Percentiles rank a stretch among this genome's conserved stretches.
phyloP scores from a whole-genome alignment of 176 grass and related monocot species.

The Paspalum notatum region DNA sequence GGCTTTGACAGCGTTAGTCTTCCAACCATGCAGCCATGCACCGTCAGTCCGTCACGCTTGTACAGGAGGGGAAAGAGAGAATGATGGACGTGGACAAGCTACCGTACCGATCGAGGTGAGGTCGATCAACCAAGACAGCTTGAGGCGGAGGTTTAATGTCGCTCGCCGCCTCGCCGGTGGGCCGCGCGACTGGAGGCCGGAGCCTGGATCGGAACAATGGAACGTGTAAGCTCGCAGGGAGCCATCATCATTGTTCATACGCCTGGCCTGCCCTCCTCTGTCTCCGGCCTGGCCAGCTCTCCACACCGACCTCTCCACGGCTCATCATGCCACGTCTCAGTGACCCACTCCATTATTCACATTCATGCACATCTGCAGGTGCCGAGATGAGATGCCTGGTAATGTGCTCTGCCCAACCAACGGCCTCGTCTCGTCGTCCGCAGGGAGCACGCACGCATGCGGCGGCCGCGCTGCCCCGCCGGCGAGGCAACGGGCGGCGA shows the following conservation, averaged over 20 bases:
- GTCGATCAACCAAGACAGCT: not conserved
- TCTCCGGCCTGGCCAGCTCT: not conserved
- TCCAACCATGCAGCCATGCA: not conserved
- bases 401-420: constrained; percentile 28
- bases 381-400: not conserved
- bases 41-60: not conserved
- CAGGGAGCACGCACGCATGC: constrained; percentile 16
- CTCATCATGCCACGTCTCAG: constrained; percentile 15
- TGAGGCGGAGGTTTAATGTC: not conserved
- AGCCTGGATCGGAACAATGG: not conserved
- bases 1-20: not conserved
- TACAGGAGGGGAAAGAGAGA: not conserved
- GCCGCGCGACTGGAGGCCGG: not conserved
- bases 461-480: constrained; percentile 10
- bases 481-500: constrained; percentile 20
- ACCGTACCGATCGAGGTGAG: constrained; percentile 1
- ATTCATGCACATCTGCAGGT: not conserved
- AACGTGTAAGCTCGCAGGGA: constrained; percentile 33
- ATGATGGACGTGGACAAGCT: constrained; percentile 14
- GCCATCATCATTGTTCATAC: constrained; percentile 47
- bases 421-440: constrained; percentile 14
- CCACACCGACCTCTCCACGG: constrained; percentile 14
- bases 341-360: constrained; percentile 23
- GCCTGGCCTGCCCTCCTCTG: not conserved
- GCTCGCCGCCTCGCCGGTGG: not conserved